Evolutionary conservation across 2,329 filamentous ascomycete species (phyloP), one percentile per base, ranked within the genome.

Genomic region (Phialemonium atrogriseum): DNA sequence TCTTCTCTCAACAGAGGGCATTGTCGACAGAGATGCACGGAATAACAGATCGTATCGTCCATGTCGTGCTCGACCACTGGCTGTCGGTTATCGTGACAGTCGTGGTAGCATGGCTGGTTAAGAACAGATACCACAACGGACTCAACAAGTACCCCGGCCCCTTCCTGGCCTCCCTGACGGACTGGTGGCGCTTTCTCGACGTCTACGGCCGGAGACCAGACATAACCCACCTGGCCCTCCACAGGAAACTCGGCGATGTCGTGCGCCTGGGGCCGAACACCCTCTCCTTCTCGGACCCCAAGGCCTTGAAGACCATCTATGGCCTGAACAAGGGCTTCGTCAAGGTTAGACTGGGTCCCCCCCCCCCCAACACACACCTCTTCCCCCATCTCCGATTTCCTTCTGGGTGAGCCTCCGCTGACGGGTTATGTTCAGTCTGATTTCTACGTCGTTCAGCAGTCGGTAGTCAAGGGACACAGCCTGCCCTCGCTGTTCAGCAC

Each of bases 361-460:
- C n/a, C n/a, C n/a, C n/a, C n/a, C n/a, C n/a, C n/a, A n/a, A n/a
- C n/a, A n/a, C n/a, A n/a, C n/a, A n/a, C n/a, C n/a, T n/a, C n/a
- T n/a, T n/a, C n/a, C n/a, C n/a, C n/a, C n/a, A n/a, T n/a, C n/a
- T n/a, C n/a, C n/a, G n/a, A n/a, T n/a, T n/a, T n/a, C n/a, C 12
- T 14, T 11, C 27, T 6, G 7, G 27, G 8, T 6, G 13, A 10
- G 8, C 12, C 10, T 30, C 8, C 7, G 24, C 10, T 21, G n/a
- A 30, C 13, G 18, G 16, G 32, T 16, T 12, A 14, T n/a, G n/a
- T 11, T 7, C 32, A 84, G 77, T 86, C 81, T 18, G 77, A 84
- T 41, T 89, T 89, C 51, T 89, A 89, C 48, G 73, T 81, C 0
- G 80, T 88, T 4, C 84, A 88, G 50, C 77, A 84, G 54, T 76